Percentiles rank a stretch among this genome's conserved stretches.
Evolutionary conservation across 78 protist genomes (phyloP).

Genomic region (Capsaspora owczarzaki): DNA sequence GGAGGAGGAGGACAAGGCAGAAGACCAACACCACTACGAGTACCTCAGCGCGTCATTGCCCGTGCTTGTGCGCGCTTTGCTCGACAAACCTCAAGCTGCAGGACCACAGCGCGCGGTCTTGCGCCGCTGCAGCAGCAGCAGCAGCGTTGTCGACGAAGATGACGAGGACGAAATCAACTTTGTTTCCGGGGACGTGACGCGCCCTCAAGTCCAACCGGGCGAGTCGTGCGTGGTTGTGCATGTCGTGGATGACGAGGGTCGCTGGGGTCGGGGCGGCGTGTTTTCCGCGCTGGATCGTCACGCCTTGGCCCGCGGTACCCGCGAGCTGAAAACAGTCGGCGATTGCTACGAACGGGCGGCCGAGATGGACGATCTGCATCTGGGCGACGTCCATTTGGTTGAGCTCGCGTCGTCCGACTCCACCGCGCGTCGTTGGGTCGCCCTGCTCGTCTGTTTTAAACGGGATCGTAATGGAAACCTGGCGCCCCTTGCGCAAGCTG

Average conservation of each 20-base stretch:
- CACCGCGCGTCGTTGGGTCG: too few species aligned
- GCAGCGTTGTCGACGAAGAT: not conserved
- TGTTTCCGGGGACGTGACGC: not conserved
- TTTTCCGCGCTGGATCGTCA: not conserved
- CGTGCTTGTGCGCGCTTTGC: too few species aligned
- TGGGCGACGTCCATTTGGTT: slow-evolving; percentile 7
- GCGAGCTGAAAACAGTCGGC: too few species aligned
- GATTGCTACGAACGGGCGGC: not conserved
- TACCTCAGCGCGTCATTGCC: too few species aligned
- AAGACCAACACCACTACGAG: too few species aligned
- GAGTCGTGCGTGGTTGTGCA: not conserved
- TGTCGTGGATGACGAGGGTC: not conserved
- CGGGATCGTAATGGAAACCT: not conserved
- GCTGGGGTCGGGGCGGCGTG: slow-evolving; percentile 13
- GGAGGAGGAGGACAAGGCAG: too few species aligned
- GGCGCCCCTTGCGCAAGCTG: not conserved
- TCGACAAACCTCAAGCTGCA: too few species aligned
- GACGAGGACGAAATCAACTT: not conserved
- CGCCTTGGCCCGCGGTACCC: too few species aligned
- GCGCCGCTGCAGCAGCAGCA: too few species aligned
- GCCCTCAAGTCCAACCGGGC: not conserved
- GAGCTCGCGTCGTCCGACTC: too few species aligned
- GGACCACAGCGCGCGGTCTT: too few species aligned
- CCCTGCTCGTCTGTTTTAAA: not conserved
- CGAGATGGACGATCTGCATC: not conserved